A percentile compares a stretch with the other conserved stretches of the same genome.
Evolutionary conservation across 2,329 filamentous ascomycete species (phyloP).

Genomic region (Verticillium isaacii): DNA sequence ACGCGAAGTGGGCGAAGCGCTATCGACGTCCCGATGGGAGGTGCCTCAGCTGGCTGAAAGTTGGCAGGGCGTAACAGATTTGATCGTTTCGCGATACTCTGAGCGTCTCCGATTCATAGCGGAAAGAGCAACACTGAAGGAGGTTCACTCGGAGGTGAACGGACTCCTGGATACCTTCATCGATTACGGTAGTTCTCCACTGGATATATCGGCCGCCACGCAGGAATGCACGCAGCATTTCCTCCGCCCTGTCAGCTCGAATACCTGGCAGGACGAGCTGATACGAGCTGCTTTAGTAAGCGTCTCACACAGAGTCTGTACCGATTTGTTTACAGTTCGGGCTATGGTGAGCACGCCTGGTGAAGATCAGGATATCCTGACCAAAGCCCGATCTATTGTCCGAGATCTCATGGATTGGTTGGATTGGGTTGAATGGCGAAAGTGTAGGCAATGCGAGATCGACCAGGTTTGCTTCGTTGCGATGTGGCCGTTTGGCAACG

Average conservation of each 20-base stretch:
- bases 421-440: slow-evolving; percentile 57
- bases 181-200: slow-evolving; percentile 27
- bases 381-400: background rate
- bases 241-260: slow-evolving; percentile 22
- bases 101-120: slow-evolving; percentile 43
- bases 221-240: slow-evolving; percentile 43
- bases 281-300: background rate
- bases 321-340: background rate
- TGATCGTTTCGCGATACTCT: slow-evolving; percentile 59
- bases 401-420: slow-evolving; percentile 22
- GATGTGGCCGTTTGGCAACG: slow-evolving; percentile 56
- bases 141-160: background rate
- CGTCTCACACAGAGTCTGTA: background rate
- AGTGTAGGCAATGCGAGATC: slow-evolving; percentile 45
- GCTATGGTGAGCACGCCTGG: background rate
- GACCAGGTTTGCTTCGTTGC: slow-evolving; percentile 57
- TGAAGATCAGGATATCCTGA: background rate
- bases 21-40: slow-evolving; percentile 1
- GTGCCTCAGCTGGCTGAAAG: slow-evolving; percentile 8
- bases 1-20: slow-evolving; percentile 23
- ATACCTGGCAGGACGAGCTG: slow-evolving; percentile 9
- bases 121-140: background rate
- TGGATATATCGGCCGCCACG: slow-evolving; percentile 24
- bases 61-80: slow-evolving; percentile 65
- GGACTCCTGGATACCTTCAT: slow-evolving; percentile 29